Base-by-base conservation (phyloP, 805 yeast genomes). In the Pichia californica region DNA sequence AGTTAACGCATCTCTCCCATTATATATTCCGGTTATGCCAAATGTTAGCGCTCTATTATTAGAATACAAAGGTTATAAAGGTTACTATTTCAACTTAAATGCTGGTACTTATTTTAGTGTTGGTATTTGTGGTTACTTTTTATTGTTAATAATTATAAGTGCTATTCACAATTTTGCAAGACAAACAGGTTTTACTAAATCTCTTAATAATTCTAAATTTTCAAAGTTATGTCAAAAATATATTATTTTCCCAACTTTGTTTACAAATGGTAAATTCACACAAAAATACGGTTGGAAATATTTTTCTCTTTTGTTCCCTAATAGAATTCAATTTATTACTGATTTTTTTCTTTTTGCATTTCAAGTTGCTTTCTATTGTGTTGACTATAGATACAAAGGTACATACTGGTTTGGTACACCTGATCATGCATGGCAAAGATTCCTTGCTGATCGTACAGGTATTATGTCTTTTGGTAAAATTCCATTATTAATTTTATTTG, bases 401-500 rank as follows among this genome's bases (percentile, higher is more conserved):
- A 27, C 46, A 44, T 14, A 36, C 57, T 31, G 43, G 13, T 69
- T 51, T 48, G 60, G 43, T 43, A 62, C 46, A 66, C 61, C 45
- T 52, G 54, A 47, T 56, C 64, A 66, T 42, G 61, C 49, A 53
- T 65, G 40, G 58, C 70, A 52, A 32, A 50, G 56, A 45, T 47
- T 36, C 18, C 31, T 57, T 28, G 57, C 50, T 11, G 62, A 57
- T 43, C 52, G 77, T 56, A 54, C 72, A 5, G 76, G 74, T 35
- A 58, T 69, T 50, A 52, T 59, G 27, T 49, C 69, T n/a, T 70
- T 62, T 60, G 54, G 70, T 43, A 46, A 54, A 31, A 57, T 70
- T 29, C 77, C 79, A 3, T 48, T 61, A 10, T 47, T 69, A 33
- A 56, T 73, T n/a, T 57, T 74, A 32, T 73, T 73, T 54, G 68